Base-by-base conservation (phyloP, 2,329 filamentous ascomycete species). In the Apiospora aurea region DNA sequence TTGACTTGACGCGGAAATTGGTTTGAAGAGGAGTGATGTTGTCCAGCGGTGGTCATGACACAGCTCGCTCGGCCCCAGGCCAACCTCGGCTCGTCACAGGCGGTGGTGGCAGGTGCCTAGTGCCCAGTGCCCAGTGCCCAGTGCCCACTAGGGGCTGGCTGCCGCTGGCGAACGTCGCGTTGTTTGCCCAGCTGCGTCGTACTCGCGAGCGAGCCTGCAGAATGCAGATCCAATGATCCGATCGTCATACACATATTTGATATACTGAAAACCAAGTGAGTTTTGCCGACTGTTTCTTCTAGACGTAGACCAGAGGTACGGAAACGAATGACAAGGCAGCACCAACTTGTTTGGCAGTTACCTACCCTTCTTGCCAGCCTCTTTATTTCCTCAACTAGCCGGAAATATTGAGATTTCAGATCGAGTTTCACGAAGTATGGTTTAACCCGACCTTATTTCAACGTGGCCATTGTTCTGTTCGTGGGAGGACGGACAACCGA, bases 401-500 rank as follows among this genome's bases (percentile, higher is more conserved):
- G 26, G 57, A 18, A n/a, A 41, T 57, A 41, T 41, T 69, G 44
- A 16, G 26, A 69, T 69, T 34, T 69, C 67, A 69, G 67, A 69
- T 69, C 44, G 44, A 49, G 67, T 69, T 69, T 44, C 67, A 69
- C 67, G 24, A 69, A 38, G 44, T 29, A 44, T 29, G 34, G 38
- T 49, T n/a, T n/a, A 49, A 38, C 7, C 44, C 67, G 67, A 34
- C 67, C 47, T 69, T 69, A 69, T 69, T 69, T 69, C 67, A 69
- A 69, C 67, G 67, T 69, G 67, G 44, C 44, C 67, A 34, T 38
- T 14, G 21, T 1, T 41, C 1, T 16, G 49, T 38, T 38, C 4
- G 34, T 38, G 34, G 34, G 34, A 38, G 21, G n/a, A 51, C 34
- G n/a, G n/a, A 14, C 49, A 24, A 26, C 49, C 14, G 44, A 46